Percentiles rank a stretch among this genome's conserved stretches.
Conservation (phyloP, 805 yeast genomes). For the Candida vaughaniae region DNA sequence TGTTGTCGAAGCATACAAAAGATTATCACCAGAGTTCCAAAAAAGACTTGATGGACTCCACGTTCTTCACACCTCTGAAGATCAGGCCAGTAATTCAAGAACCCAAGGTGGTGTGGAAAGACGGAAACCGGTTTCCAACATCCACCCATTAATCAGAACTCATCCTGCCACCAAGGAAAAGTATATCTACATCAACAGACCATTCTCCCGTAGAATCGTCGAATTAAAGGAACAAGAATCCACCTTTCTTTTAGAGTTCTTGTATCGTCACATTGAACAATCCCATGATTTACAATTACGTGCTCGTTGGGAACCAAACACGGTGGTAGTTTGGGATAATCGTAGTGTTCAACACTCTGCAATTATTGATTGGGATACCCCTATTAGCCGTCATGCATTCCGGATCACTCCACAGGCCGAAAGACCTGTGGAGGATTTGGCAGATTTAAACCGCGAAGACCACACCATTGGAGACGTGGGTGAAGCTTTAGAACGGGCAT, state of each 20-base stretch:
- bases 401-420: conserved; percentile 39
- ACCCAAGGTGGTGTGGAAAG: conserved; percentile 33
- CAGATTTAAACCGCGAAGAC: conserved; percentile 23
- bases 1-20: conserved; percentile 35
- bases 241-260: conserved; percentile 27
- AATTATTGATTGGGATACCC: conserved; percentile 34
- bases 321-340: conserved; percentile 39
- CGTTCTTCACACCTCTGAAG: conserved; percentile 33
- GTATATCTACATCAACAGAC: conserved; percentile 29
- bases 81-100: conserved; percentile 28
- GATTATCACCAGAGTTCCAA: conserved; percentile 36
- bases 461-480: conserved; percentile 31
- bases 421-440: conserved; percentile 34
- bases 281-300: conserved; percentile 37
- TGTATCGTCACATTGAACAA: conserved; percentile 31
- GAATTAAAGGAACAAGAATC: conserved; percentile 38
- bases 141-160: conserved; percentile 35
- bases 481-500: conserved; percentile 21
- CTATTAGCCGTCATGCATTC: conserved; percentile 35
- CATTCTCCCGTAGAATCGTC: conserved; percentile 33
- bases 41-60: conserved; percentile 31
- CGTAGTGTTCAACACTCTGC: conserved; percentile 35
- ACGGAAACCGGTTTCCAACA: conserved; percentile 31
- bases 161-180: conserved; percentile 36
- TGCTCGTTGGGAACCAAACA: conserved; percentile 36